These are phyloP conservation scores for Melastoma candidum DNA, from an alignment of 441 rosid species.

Conservation along the genomic window DNA sequence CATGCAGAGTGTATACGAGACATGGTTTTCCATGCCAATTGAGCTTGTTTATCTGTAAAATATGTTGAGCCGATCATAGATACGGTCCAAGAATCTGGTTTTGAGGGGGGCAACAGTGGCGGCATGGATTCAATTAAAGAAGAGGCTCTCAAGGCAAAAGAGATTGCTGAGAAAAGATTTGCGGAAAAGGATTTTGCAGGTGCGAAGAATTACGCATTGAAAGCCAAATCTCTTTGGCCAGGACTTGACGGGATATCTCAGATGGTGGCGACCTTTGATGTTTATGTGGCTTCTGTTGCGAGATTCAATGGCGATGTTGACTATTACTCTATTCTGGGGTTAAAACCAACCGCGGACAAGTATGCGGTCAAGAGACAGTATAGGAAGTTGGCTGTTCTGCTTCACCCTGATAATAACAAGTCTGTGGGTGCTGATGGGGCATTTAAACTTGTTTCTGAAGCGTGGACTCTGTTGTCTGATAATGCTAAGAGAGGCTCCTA, in stretches of 20 bases:
- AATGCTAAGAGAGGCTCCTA: constrained; percentile 33
- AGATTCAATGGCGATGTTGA: constrained; percentile 33
- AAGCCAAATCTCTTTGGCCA: constrained; percentile 30
- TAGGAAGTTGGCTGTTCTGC: constrained; percentile 35
- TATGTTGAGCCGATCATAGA: no score
- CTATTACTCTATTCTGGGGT: constrained; percentile 36
- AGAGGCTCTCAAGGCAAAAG: constrained; percentile 31
- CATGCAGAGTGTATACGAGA: no score
- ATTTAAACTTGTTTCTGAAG: constrained; percentile 40
- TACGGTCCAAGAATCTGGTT: no score
- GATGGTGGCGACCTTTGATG: constrained; percentile 31
- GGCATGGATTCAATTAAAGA: constrained; percentile 34
- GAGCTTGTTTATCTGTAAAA: no score
- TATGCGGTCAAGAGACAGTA: constrained; percentile 39
- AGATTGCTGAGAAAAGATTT: constrained; percentile 34
- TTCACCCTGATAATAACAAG: constrained; percentile 53
- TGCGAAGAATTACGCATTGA: constrained; percentile 36
- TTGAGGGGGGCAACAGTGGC: no score
- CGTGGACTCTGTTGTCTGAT: constrained; percentile 46
- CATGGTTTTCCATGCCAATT: no score
- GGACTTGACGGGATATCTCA: constrained; percentile 35
- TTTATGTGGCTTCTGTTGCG: constrained; percentile 27
- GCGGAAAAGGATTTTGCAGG: constrained; percentile 29
- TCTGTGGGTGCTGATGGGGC: constrained; percentile 43
- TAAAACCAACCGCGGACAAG: constrained; percentile 42